Conservation (phyloP, 2,329 filamentous ascomycete genomes). For the Talaromyces amestolkiae region DNA sequence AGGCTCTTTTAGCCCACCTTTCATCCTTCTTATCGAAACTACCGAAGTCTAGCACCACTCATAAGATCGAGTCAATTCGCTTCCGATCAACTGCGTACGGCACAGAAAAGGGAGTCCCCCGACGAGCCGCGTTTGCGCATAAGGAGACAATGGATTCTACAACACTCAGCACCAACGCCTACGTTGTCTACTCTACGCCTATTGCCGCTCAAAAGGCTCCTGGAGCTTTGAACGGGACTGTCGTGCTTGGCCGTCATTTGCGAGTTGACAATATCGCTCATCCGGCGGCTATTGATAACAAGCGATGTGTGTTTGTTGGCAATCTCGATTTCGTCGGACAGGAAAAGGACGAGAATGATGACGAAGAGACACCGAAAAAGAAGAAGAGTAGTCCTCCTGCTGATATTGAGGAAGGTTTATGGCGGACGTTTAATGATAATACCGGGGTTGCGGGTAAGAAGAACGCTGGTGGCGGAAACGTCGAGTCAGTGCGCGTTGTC, state of each 20-base stretch:
- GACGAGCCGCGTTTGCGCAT: conserved; percentile 90
- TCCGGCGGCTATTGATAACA: conserved; percentile 76
- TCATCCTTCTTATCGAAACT: conserved; percentile 66
- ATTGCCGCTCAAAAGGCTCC: conserved; percentile 74
- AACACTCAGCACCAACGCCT: conserved; percentile 90
- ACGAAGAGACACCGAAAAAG: conserved; percentile 55
- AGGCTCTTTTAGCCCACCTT: conserved; percentile 72
- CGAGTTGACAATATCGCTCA: conserved; percentile 89
- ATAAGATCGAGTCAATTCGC: conserved; percentile 84
- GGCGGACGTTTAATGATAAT: conserved; percentile 42
- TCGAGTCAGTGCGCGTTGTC: conserved; percentile 91
- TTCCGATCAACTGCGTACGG: conserved; percentile 92
- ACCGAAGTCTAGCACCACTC: conserved; percentile 51
- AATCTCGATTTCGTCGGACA: conserved; percentile 96
- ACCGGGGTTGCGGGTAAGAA: conserved; percentile 21
- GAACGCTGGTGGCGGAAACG: conserved; percentile 61
- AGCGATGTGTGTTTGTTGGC: conserved; percentile 91
- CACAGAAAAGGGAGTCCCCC: conserved; percentile 68
- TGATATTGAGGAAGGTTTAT: conserved; percentile 82
- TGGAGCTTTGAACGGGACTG: conserved; percentile 74
- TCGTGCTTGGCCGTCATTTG: conserved; percentile 81
- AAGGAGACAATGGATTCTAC: conserved; percentile 88
- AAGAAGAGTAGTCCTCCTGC: conserved; percentile 73
- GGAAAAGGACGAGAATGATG: conserved; percentile 64
- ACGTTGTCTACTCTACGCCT: conserved; percentile 78